Evolutionary conservation across 2,329 filamentous ascomycete genomes (phyloP).

Genomic region (Sporothrix sp.): DNA sequence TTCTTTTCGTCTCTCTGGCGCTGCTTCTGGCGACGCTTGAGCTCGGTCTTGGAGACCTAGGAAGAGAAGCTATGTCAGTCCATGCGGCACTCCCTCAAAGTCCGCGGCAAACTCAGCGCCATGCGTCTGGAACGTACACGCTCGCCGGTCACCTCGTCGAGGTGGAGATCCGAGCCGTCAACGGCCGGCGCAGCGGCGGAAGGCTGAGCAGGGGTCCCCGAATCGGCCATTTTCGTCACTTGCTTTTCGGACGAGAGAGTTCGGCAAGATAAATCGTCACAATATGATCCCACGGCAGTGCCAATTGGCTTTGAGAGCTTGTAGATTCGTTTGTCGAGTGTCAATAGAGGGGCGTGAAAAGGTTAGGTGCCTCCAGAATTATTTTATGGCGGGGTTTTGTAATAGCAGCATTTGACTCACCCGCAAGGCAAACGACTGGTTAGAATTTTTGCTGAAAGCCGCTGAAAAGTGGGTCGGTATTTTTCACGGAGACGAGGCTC

Average conservation of each 20-base stretch:
- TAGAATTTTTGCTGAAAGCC: not conserved
- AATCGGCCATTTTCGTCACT: slow-evolving; percentile 16
- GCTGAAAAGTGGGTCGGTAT: not conserved
- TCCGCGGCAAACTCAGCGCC: no score
- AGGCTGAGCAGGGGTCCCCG: slow-evolving; percentile 8
- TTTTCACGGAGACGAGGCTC: not conserved
- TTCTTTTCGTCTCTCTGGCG: slow-evolving; percentile 82
- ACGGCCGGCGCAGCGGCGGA: slow-evolving; percentile 5
- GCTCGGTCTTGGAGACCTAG: slow-evolving; percentile 63
- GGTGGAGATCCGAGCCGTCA: slow-evolving; percentile 49
- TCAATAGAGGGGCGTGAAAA: slow-evolving; percentile 6
- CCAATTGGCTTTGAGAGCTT: not conserved
- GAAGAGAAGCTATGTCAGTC: not conserved
- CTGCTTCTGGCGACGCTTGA: slow-evolving; percentile 94
- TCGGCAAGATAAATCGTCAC: not conserved
- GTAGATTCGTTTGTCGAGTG: not conserved
- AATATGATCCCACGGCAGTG: not conserved
- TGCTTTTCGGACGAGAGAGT: not conserved
- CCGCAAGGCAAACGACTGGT: not conserved
- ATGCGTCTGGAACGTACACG: slow-evolving; percentile 12
- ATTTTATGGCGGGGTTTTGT: slow-evolving; percentile 9
- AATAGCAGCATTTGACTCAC: slow-evolving; percentile 14
- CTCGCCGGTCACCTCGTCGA: slow-evolving; percentile 92
- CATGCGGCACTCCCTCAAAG: no score
- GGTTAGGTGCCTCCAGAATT: not conserved